Evolutionary conservation across 2,329 filamentous ascomycete genomes (phyloP), one percentile per base, ranked within the genome.

Genomic region (Talaromyces pinophilus): DNA sequence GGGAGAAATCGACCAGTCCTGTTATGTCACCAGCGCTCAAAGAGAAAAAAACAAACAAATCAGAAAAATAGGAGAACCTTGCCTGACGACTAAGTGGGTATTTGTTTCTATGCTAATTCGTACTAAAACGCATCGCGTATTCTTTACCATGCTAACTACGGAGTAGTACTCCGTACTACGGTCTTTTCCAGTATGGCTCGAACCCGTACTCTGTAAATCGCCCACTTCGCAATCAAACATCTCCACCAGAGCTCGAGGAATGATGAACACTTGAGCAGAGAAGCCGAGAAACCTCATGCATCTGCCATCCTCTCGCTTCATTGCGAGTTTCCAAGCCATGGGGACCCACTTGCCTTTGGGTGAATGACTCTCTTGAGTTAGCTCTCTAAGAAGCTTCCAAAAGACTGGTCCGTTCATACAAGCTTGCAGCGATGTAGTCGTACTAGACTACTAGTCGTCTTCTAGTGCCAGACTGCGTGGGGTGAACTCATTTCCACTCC

Each of bases 401-500:
- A 46, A 33, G 38, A 59, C 40, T 64, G 52, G 62, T 35, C 40
- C 62, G 62, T 63, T 63, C 46, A 42, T 52, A 33, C 50, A 44
- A 33, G 46, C 46, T 62, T 62, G 33, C 46, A 42, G 60, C 30
- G 11, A 62, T 52, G 60, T 54, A 30, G 33, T 59, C 55, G 35
- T 38, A 38, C 35, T 60, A 60, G 40, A 44, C 35, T 59, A 42
- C 35, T 60, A 59, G 38, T 60, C 35, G 38, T 15, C 38, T 60
- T 44, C 22, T 44, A 60, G 57, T 60, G 57, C 57, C 13, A 28
- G 38, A 35, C 50, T 64, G 52, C 62, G 62, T 64, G 62, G 62
- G 62, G 62, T 59, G 62, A 52, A 48, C 17, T 64, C 62, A 64
- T 64, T 64, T 64, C 62, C 62, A 64, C 52, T 59, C 50, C 62